phyloP scores from a whole-genome alignment of 1,139 yeast species.

The Yamadazyma kanchanaburiensis region DNA sequence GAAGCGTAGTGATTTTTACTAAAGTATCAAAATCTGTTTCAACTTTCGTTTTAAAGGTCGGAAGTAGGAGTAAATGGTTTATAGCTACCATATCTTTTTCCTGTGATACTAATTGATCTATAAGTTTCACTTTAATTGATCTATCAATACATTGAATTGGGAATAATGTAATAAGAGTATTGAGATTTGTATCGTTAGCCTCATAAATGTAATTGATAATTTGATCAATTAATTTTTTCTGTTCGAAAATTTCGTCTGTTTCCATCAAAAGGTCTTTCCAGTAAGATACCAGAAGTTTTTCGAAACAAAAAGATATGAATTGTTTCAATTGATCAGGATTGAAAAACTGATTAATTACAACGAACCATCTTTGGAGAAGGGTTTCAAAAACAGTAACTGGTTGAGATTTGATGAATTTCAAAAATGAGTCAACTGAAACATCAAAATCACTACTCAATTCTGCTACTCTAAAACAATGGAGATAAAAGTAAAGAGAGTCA shows the following conservation, averaged over 20 bases:
- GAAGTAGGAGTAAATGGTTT: conserved; percentile 37
- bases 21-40: conserved; percentile 39
- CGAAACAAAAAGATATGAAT: conserved; percentile 1
- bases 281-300: neutral
- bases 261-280: conserved; percentile 15
- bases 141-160: conserved; percentile 54
- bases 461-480: conserved; percentile 5
- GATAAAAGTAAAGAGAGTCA: conserved; percentile 2
- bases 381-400: conserved; percentile 15
- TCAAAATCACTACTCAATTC: conserved; percentile 4
- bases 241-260: conserved; percentile 42
- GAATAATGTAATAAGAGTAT: conserved; percentile 21
- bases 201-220: no score
- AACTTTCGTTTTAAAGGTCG: conserved; percentile 49
- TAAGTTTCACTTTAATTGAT: conserved; percentile 30
- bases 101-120: conserved; percentile 26
- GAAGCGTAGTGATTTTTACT: conserved; percentile 15
- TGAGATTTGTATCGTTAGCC: no score
- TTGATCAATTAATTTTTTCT: conserved; percentile 25
- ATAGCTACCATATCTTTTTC: conserved; percentile 13
- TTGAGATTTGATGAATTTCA: conserved; percentile 16
- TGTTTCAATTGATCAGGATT: conserved; percentile 13
- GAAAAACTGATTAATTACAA: conserved; percentile 40
- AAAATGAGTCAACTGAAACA: conserved; percentile 15
- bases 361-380: conserved; percentile 54